These are phyloP conservation scores for Aureobasidium sp. DNA, from an alignment of 2,329 filamentous ascomycete species.

Conservation along the genomic window DNA sequence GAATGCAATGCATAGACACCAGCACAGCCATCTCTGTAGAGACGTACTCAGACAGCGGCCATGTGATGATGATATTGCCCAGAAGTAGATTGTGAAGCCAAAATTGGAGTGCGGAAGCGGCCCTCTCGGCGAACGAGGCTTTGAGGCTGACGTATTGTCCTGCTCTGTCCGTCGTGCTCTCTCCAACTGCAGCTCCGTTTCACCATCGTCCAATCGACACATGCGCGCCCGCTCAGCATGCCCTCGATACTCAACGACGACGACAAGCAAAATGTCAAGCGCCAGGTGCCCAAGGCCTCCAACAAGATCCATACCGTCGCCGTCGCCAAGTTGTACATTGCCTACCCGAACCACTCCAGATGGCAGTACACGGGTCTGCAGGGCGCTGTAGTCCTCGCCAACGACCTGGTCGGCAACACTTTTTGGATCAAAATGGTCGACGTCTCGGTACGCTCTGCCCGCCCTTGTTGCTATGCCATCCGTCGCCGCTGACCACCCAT, in stretches of 20 bases:
- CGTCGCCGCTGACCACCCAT: constrained; percentile 7
- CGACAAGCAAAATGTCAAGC: constrained; percentile 94
- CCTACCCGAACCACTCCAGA: constrained; percentile 74
- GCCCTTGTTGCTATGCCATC: background rate
- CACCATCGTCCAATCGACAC: background rate
- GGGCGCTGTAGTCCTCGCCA: constrained; percentile 82
- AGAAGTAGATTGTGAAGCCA: background rate
- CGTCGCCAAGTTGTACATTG: constrained; percentile 87
- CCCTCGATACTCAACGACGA: constrained; percentile 74
- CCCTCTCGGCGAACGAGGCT: background rate
- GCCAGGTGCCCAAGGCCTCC: constrained; percentile 81
- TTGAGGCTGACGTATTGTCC: background rate
- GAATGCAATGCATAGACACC: background rate
- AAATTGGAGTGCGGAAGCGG: constrained; percentile 15
- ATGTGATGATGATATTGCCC: too few species aligned
- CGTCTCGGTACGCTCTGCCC: constrained; percentile 63
- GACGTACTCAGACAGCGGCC: too few species aligned
- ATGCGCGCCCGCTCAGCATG: constrained; percentile 30
- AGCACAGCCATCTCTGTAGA: too few species aligned
- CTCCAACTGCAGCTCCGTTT: background rate
- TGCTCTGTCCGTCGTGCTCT: background rate
- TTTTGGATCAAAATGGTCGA: constrained; percentile 98
- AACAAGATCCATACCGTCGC: constrained; percentile 98
- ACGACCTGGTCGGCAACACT: constrained; percentile 90
- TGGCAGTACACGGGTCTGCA: constrained; percentile 95